These are phyloP conservation scores for Teratosphaeria viscida DNA, from an alignment of 2,329 filamentous ascomycete species.

Conservation along the genomic window DNA sequence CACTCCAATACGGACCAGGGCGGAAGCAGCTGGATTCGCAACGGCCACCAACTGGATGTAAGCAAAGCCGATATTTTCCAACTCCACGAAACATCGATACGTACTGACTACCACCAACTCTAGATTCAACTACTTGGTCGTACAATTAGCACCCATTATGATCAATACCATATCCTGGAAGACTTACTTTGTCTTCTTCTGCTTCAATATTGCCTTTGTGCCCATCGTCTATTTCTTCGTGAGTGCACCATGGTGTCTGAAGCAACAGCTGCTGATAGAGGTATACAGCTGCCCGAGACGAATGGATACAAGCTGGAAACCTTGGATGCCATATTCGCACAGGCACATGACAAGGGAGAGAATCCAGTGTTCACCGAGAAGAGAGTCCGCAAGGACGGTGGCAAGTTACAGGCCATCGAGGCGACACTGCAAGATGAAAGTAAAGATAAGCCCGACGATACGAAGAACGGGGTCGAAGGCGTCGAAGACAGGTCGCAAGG, in stretches of 20 bases:
- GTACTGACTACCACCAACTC: background rate
- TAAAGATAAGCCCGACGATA: background rate
- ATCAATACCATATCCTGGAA: conserved; percentile 46
- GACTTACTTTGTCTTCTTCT: conserved; percentile 40
- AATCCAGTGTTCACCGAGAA: conserved; percentile 12
- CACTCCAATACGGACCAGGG: background rate
- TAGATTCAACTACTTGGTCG: conserved; percentile 31
- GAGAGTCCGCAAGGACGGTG: conserved; percentile 8
- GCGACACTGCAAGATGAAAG: background rate
- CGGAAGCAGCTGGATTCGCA: background rate
- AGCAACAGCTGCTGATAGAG: background rate
- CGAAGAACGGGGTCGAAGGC: background rate
- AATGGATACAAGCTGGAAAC: conserved; percentile 50
- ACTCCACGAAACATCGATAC: background rate
- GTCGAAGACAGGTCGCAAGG: background rate
- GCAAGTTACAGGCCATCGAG: background rate
- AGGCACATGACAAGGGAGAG: conserved; percentile 9
- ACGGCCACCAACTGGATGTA: background rate
- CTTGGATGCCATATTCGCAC: conserved; percentile 40
- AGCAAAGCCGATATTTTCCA: background rate
- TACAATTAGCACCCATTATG: conserved; percentile 55
- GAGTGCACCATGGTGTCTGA: background rate
- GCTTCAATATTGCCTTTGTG: conserved; percentile 5
- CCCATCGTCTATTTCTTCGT: conserved; percentile 40
- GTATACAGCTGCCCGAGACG: conserved; percentile 45